Evolutionary conservation across 192 early-diverging fungal genomes (phyloP), one percentile per base, ranked within the genome.

Genomic region (Paraglomus brasilianum): DNA sequence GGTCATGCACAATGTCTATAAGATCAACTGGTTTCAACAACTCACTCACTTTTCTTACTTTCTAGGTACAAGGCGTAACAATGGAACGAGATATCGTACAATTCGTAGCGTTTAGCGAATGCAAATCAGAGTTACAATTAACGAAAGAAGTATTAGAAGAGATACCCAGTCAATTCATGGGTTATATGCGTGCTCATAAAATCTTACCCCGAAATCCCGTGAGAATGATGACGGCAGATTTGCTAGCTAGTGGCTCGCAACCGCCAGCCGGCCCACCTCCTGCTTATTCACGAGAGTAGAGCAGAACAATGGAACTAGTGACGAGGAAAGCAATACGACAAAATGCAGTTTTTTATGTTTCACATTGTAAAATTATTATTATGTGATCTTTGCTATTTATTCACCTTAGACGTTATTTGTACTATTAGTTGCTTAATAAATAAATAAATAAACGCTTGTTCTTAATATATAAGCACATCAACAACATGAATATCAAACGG

Each of bases 81-180:
- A 77, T 69, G 43, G 63, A 75, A 19, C 80, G 84, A 30, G 84
- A 85, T 69, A 83, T 81, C 55, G 83, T 85, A 36, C 84, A 85
- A 65, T 85, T 85, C 63, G 84, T 85, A 39, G 80, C 84, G n/a
- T 80, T 78, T 15, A 69, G 77, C 21, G 66, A 74, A 11, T 72
- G 69, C 6, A 66, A 51, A 11, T 11, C 60, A 4, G 69, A 78
- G n/a, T 51, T 72, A 58, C 57, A 66, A 4, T 62, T 82, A 8
- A 74, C 77, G 38, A 71, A 74, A 64, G 78, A 75, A 0, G 62
- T 83, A 22, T 68, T 86, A 43, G 82, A 80, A 8, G 85, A 86
- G 68, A 71, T 86, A 8, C 85, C 85, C 1, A 75, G 79, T 41
- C 85, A 86, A 69, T 78, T 86, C 21, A 76, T 85, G 36, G 59